Conservation (phyloP, 192 early-diverging fungal species). For the Fimicolochytrium jonesii region DNA sequence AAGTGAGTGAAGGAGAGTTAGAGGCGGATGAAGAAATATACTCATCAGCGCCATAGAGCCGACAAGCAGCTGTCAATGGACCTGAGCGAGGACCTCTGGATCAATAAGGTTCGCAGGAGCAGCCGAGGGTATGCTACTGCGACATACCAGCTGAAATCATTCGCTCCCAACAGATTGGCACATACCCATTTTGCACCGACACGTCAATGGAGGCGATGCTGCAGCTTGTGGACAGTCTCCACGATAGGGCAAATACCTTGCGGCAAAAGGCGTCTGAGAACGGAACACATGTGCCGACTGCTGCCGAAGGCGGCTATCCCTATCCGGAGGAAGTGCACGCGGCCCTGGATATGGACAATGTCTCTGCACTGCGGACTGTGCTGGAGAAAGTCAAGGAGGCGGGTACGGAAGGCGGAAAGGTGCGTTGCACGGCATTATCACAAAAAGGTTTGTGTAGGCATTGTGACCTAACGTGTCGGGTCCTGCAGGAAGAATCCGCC, state of each 20-base stretch:
- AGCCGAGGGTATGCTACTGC: no score
- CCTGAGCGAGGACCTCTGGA: constrained; percentile 1
- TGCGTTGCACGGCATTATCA: no score
- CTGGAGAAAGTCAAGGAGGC: constrained; percentile 9
- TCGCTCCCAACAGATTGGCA: constrained; percentile 6
- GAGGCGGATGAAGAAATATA: neutral
- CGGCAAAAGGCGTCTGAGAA: neutral
- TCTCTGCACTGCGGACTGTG: neutral
- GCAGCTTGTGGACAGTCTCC: constrained; percentile 9
- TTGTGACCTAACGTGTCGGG: no score
- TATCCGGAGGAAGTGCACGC: constrained; percentile 6
- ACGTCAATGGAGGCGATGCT: constrained; percentile 23
- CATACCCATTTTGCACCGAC: constrained; percentile 12
- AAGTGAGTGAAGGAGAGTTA: constrained; percentile 15
- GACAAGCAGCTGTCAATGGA: constrained; percentile 11
- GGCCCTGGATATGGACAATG: constrained; percentile 13
- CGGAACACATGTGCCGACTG: neutral
- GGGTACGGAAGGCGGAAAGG: no score
- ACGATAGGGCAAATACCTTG: constrained; percentile 11
- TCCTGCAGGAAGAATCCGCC: neutral
- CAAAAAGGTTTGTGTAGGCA: no score
- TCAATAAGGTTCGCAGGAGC: neutral
- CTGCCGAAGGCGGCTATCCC: constrained; percentile 9
- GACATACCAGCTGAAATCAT: no score
- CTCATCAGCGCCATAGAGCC: neutral